Percentiles rank a stretch among this genome's conserved stretches.
Evolutionary conservation across 768 basidiomycete species (phyloP).

Genomic region (Russula sp.): DNA sequence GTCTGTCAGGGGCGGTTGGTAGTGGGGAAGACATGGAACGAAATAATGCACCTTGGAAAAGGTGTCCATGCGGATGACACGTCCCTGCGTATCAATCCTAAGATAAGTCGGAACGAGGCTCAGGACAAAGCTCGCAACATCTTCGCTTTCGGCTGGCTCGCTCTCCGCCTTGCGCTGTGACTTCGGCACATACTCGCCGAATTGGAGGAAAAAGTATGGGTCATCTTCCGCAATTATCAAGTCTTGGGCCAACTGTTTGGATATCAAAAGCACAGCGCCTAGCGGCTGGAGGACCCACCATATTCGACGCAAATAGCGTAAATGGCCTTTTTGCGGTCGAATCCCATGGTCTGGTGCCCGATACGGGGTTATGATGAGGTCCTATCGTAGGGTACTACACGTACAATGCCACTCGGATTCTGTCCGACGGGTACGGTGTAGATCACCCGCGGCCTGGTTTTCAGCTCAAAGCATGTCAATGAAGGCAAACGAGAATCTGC

Average conservation of each 20-base stretch:
- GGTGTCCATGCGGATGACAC: constrained; percentile 78
- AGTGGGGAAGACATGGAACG: background rate
- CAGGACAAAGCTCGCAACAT: constrained; percentile 43
- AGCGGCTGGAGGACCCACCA: constrained; percentile 36
- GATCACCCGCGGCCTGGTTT: constrained; percentile 55
- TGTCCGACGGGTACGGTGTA: constrained; percentile 80
- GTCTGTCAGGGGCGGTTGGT: constrained; percentile 38
- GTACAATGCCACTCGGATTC: constrained; percentile 72
- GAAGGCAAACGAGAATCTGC: background rate
- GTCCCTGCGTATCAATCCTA: constrained; percentile 69
- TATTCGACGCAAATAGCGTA: constrained; percentile 81
- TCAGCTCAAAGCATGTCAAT: background rate
- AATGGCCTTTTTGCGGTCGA: constrained; percentile 64
- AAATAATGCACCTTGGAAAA: constrained; percentile 57
- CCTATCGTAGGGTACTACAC: constrained; percentile 24
- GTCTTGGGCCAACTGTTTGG: constrained; percentile 34
- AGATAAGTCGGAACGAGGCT: constrained; percentile 58
- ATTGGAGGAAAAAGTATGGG: constrained; percentile 74
- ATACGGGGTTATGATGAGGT: background rate
- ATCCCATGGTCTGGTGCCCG: constrained; percentile 48
- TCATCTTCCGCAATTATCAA: constrained; percentile 81
- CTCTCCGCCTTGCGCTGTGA: constrained; percentile 27
- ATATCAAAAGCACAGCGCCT: background rate
- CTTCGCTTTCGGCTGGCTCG: constrained; percentile 28
- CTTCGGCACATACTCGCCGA: constrained; percentile 48